Percentiles rank a stretch among this genome's conserved stretches.
Conservation (phyloP, 2,329 filamentous ascomycete species). For the Trichophyton benhamiae region DNA sequence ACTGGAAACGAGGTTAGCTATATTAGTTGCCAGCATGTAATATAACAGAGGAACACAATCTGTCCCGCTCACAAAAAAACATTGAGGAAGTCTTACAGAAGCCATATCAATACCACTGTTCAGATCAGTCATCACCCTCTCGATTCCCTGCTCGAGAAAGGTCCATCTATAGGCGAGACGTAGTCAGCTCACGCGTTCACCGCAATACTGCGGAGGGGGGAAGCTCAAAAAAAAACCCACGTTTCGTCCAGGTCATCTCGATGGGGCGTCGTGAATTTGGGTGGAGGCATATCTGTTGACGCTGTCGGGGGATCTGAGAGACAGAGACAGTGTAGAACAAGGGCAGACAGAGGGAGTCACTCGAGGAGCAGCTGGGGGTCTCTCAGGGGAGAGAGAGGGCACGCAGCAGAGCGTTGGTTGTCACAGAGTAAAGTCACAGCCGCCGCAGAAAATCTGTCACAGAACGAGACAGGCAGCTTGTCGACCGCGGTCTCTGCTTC, state of each 20-base stretch:
- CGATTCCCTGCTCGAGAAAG: constrained; percentile 77
- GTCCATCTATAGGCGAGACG: constrained; percentile 53
- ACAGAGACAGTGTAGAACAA: not conserved
- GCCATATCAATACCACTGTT: constrained; percentile 89
- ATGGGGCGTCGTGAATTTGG: constrained; percentile 30
- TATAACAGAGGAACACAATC: not conserved
- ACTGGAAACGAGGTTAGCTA: constrained; percentile 35
- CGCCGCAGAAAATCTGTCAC: not conserved
- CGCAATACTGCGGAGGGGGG: not conserved
- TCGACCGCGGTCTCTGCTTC: not conserved
- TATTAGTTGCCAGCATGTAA: not conserved
- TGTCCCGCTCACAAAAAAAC: too few relatives aligned
- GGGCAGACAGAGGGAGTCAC: not conserved
- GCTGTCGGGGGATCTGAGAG: not conserved
- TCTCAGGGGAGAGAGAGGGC: not conserved
- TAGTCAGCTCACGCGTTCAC: not conserved
- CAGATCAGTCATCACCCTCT: constrained; percentile 85
- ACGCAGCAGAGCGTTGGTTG: not conserved
- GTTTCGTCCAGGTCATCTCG: constrained; percentile 51
- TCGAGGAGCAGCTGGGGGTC: not conserved
- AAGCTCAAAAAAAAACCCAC: constrained; percentile 32
- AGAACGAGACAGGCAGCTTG: not conserved
- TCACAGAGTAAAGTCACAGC: not conserved
- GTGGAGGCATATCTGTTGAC: constrained; percentile 20
- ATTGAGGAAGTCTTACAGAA: constrained; percentile 44